Evolutionary conservation across 1,284 basidiomycete species (phyloP).

Genomic region (Pholiota adiposa): DNA sequence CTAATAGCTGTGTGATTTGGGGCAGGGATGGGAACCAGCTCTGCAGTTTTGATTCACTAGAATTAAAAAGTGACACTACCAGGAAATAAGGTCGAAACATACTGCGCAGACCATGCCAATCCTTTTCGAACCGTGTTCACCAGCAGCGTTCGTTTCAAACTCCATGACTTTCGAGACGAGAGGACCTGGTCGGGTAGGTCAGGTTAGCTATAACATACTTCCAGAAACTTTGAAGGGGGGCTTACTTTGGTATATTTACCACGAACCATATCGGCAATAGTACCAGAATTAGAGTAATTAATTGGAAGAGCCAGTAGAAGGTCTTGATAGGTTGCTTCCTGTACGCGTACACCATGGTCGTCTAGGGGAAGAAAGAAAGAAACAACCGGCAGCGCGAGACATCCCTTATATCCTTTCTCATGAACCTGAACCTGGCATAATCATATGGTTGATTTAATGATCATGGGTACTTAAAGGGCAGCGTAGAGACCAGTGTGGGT

Average conservation of each 20-base stretch:
- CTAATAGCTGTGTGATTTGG: constrained; percentile 46
- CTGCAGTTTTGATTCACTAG: constrained; percentile 25
- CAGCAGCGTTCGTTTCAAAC: constrained; percentile 40
- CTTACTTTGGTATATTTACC: constrained; percentile 37
- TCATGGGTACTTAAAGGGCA: not conserved
- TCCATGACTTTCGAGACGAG: constrained; percentile 46
- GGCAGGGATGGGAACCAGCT: constrained; percentile 33
- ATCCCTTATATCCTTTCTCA: not conserved
- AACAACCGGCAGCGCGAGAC: not conserved
- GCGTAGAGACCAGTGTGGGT: not conserved
- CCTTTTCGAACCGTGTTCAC: constrained; percentile 29
- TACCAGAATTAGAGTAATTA: constrained; percentile 44
- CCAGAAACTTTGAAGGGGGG: not conserved
- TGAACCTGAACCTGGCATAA: not conserved
- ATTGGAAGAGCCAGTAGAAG: constrained; percentile 43
- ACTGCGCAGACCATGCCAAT: not conserved
- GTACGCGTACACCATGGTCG: constrained; percentile 31
- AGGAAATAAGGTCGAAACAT: not conserved
- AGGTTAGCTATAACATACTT: constrained; percentile 5
- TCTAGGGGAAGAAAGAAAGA: not conserved
- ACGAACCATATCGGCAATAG: constrained; percentile 53
- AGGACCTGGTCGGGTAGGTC: constrained; percentile 31
- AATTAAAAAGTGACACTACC: not conserved
- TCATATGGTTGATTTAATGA: not conserved
- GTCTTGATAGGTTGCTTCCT: constrained; percentile 45